Evolutionary conservation across 1,284 basidiomycete genomes (phyloP), one percentile per base, ranked within the genome.

Genomic region (Bondarzewia mesenterica): DNA sequence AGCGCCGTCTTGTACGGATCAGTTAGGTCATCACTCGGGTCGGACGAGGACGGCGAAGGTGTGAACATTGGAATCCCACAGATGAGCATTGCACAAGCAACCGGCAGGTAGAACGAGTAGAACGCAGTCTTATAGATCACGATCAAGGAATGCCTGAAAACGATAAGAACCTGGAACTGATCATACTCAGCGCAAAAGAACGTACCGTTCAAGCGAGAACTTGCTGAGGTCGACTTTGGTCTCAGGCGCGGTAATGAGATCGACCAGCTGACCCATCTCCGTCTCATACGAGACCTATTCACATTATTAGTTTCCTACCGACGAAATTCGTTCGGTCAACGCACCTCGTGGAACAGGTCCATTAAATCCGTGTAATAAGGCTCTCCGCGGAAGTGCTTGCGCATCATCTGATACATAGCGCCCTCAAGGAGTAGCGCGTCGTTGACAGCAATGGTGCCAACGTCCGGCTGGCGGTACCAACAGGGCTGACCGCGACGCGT

Each of bases 51-150:
- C 88, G 73, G 97, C 97, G 79, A 98, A 99, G 26, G 93, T 96
- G 72, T 99, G 98, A 72, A 82, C 20, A 21, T 20, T 16, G 82
- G 80, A 59, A 96, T 80, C 48, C 82, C 80, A 56, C 77, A 77
- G 67, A 90, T 68, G 63, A 84, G 80, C 84, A 99, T 88, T 20
- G 93, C 93, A 52, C 95, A 83, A 6, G 94, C 94, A 54, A 98
- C 93, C 48, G 96, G 93, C 53, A 99, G 89, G 73, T 98, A 97
- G 79, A 98, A 99, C 25, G 93, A 97, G 72, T 99, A 99, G 72
- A 82, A 97, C 0, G 95, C 91, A 16, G 96, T 98, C 72, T 99
- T 99, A 82, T 95, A 98, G 53, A 93, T 80, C 45, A 98, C 94
- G 64, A 98, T 99, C 52, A 93, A 79, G 58, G 82, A 82, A 66